Percentiles rank a stretch among this genome's conserved stretches.
Conservation (phyloP, 306 rosid genomes). For the Vicia villosa region DNA sequence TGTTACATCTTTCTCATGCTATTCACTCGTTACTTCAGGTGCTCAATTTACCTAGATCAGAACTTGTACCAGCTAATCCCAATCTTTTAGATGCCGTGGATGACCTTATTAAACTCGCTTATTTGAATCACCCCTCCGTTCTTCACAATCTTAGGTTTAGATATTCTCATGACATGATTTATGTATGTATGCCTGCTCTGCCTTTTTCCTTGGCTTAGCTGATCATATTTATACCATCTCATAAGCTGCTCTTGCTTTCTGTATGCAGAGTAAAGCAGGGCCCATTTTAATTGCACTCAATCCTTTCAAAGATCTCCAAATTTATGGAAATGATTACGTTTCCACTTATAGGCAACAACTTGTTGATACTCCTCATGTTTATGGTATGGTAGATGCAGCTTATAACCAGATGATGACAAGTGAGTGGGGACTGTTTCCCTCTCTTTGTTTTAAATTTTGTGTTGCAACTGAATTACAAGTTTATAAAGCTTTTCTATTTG, state of each 20-base stretch:
- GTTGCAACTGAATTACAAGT: constrained; percentile 33
- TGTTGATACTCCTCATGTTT: constrained; percentile 68
- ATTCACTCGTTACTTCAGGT: constrained; percentile 57
- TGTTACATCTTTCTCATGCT: constrained; percentile 38
- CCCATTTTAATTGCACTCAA: constrained; percentile 82
- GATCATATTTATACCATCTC: constrained; percentile 36
- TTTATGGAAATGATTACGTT: constrained; percentile 59
- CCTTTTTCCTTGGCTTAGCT: constrained; percentile 24
- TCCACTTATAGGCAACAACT: constrained; percentile 58
- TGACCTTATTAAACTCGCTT: constrained; percentile 82
- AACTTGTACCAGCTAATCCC: constrained; percentile 89
- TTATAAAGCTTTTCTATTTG: constrained; percentile 41
- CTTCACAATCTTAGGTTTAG: constrained; percentile 70
- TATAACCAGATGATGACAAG: constrained; percentile 79
- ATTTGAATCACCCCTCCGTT: constrained; percentile 87
- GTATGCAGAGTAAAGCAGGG: constrained; percentile 88
- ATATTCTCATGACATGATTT: constrained; percentile 73
- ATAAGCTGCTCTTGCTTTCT: constrained; percentile 36
- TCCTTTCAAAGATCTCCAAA: constrained; percentile 71
- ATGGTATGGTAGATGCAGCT: constrained; percentile 62
- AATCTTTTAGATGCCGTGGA: constrained; percentile 70
- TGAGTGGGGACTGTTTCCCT: constrained; percentile 31
- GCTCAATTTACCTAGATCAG: constrained; percentile 59
- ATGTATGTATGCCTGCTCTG: constrained; percentile 63
- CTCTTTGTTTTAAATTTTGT: constrained; percentile 13